Conservation (phyloP, 306 rosid genomes). For the Urtica urens region DNA sequence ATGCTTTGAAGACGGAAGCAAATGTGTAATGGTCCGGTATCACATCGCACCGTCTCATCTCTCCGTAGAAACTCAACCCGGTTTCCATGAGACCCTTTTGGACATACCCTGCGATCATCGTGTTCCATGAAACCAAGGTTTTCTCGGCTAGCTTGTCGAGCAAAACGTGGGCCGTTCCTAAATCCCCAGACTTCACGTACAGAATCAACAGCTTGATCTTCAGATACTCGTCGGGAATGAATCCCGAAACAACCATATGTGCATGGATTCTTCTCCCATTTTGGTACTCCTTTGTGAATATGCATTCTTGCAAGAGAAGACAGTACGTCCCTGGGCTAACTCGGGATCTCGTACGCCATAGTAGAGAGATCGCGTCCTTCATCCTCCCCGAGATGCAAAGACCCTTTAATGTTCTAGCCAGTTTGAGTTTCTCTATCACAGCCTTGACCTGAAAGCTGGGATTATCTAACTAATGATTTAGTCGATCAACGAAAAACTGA, state of each 20-base stretch:
- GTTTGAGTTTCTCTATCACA: conserved; percentile 13
- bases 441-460: conserved; percentile 73
- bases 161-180: conserved; percentile 39
- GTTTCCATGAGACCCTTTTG: conserved; percentile 43
- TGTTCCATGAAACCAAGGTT: conserved; percentile 61
- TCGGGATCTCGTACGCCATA: conserved; percentile 31
- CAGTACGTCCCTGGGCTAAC: conserved; percentile 37
- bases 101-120: conserved; percentile 46
- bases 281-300: conserved; percentile 45
- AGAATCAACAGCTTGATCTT: conserved; percentile 51
- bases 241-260: conserved; percentile 48
- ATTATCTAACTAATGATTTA: conserved; percentile 32
- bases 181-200: conserved; percentile 49
- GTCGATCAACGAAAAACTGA: conserved; percentile 17
- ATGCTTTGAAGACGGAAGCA: conserved; percentile 66
- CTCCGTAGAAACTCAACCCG: conserved; percentile 40
- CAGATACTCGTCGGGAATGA: conserved; percentile 40
- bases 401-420: conserved; percentile 38
- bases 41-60: conserved; percentile 57
- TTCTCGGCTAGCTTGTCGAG: conserved; percentile 33
- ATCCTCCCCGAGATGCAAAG: conserved; percentile 53
- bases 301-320: conserved; percentile 73
- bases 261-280: conserved; percentile 50
- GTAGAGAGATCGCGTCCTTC: conserved; percentile 42
- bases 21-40: conserved; percentile 67